phyloP scores from a whole-genome alignment of 768 basidiomycete species.

The Mycena rebaudengoi region DNA sequence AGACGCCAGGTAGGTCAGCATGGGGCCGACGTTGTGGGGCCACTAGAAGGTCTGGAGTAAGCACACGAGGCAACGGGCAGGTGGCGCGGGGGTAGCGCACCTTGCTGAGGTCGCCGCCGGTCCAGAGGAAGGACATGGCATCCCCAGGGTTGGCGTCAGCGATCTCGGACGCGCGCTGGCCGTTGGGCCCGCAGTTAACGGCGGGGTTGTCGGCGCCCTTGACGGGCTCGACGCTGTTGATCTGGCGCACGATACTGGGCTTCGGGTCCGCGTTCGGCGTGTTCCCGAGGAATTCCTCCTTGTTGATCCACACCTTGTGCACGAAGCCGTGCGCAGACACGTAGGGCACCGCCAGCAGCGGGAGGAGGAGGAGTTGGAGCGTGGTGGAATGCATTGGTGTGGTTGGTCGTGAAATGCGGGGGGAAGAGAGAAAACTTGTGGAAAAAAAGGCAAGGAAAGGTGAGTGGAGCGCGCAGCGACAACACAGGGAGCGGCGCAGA shows the following conservation, averaged over 20 bases:
- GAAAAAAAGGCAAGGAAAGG: constrained; percentile 5
- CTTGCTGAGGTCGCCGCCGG: constrained; percentile 43
- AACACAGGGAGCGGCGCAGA: neutral
- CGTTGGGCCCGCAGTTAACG: constrained; percentile 68
- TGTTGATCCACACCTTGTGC: constrained; percentile 47
- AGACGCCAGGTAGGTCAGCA: constrained; percentile 61
- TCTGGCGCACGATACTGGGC: constrained; percentile 51
- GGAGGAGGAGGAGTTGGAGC: constrained; percentile 38
- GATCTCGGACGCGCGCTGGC: constrained; percentile 57
- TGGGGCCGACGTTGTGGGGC: constrained; percentile 54
- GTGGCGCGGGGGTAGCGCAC: constrained; percentile 19
- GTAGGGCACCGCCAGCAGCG: constrained; percentile 44
- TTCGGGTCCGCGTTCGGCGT: constrained; percentile 35
- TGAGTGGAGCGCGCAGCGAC: constrained; percentile 24
- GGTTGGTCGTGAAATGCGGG: constrained; percentile 2
- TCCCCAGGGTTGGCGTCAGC: constrained; percentile 70
- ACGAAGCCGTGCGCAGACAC: constrained; percentile 58
- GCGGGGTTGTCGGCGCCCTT: constrained; percentile 64
- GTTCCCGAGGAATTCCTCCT: constrained; percentile 48
- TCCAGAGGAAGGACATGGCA: constrained; percentile 63
- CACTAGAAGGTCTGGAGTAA: constrained; percentile 13
- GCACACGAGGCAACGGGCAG: neutral
- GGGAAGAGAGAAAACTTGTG: neutral
- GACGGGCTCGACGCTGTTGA: constrained; percentile 47
- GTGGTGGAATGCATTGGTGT: constrained; percentile 38